Evolutionary conservation across 306 rosid species (phyloP).

Genomic region (Vigna angularis): DNA sequence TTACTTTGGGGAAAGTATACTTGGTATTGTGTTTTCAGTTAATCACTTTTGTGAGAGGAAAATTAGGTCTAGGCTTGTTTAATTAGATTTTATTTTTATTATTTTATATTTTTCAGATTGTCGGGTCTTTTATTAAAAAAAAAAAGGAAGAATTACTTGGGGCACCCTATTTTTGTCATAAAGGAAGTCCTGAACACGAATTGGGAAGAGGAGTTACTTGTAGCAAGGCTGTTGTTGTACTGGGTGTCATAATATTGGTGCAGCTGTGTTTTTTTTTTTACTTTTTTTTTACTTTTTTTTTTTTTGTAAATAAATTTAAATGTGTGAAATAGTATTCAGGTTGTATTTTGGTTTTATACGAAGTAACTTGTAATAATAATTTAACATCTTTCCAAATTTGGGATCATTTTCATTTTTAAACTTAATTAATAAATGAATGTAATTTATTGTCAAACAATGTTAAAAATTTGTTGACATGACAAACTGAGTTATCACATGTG

Average conservation of each 20-base stretch:
- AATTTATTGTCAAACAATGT: too few species aligned
- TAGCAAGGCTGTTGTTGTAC: background rate
- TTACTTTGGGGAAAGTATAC: background rate
- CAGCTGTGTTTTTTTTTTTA: background rate
- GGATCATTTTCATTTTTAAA: too few species aligned
- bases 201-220: background rate
- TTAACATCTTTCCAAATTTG: too few species aligned
- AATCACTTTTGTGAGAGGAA: background rate
- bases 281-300: background rate
- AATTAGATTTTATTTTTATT: background rate
- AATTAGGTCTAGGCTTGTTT: background rate
- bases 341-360: background rate
- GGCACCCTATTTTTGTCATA: background rate
- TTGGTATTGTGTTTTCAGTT: background rate
- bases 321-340: background rate
- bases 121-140: background rate
- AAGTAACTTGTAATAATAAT: too few species aligned
- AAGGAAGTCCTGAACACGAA: conserved; percentile 17
- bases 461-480: too few species aligned
- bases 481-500: too few species aligned
- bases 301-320: background rate
- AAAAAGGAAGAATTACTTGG: background rate
- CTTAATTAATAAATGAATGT: too few species aligned
- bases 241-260: background rate
- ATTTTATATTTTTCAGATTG: background rate